Conservation (phyloP, 306 rosid species). For the Inga oerstediana region DNA sequence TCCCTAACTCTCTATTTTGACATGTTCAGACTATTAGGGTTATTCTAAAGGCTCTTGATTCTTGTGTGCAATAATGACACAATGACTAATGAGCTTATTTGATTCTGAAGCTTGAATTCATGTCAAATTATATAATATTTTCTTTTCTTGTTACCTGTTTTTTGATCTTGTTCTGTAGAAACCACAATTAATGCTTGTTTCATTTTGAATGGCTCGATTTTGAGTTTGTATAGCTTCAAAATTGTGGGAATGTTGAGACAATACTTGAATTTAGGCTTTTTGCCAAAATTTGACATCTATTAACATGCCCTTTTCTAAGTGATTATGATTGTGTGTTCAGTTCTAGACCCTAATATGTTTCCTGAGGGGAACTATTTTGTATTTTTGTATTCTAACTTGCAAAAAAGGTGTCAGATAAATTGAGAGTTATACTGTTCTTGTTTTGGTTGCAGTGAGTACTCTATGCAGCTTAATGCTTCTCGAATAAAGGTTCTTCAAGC, state of each 20-base stretch:
- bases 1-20: not conserved
- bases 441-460: constrained; percentile 77
- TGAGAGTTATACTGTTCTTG: constrained; percentile 63
- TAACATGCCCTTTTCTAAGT: not conserved
- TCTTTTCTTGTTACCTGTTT: not conserved
- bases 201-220: constrained; percentile 11
- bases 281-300: not conserved
- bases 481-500: constrained; percentile 97
- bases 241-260: constrained; percentile 19
- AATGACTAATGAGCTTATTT: not conserved
- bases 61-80: constrained; percentile 16
- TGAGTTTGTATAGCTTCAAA: not conserved
- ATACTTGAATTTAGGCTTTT: constrained; percentile 20
- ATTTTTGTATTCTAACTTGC: not conserved
- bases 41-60: constrained; percentile 21
- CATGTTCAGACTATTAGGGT: not conserved
- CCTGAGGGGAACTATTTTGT: constrained; percentile 9
- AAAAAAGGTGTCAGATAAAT: constrained; percentile 9
- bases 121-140: not conserved
- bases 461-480: constrained; percentile 93
- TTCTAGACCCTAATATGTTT: constrained; percentile 19
- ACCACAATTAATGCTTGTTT: not conserved
- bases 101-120: constrained; percentile 23
- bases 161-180: not conserved
- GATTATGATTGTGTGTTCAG: not conserved